Base-by-base conservation (phyloP, 768 basidiomycete species). In the Boletus tomentosulus region DNA sequence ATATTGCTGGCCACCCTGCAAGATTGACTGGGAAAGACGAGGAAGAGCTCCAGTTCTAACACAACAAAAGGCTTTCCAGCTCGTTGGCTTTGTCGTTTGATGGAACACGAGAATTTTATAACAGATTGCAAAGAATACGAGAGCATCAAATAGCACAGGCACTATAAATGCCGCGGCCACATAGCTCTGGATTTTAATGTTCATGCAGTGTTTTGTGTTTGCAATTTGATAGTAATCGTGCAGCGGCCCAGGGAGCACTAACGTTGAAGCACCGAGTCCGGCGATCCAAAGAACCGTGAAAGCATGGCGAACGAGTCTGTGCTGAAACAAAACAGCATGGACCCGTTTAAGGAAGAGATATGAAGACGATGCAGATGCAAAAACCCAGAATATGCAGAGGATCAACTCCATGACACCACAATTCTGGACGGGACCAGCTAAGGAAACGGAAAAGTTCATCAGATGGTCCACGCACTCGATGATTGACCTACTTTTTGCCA, bases 1-100 rank as follows among this genome's bases (percentile, higher is more conserved):
- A 53, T 75, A 76, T 24, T 62, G 61, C 50, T 76, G 73, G 15
- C 75, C 74, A 27, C 71, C 71, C n/a, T 66, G 60, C 12, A 77
- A 51, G 6, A 76, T 22, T 11, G 67, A 67, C 42, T 53, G 60
- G 4, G 73, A 70, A 46, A 76, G 51, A 34, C 38, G 57, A 34
- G 73, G 73, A 22, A 76, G 63, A 11, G 66, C 47, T 4, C 63
- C 42, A 5, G 59, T 63, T 7, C n/a, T n/a, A n/a, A 4, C 10
- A 15, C 43, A 48, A 16, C 66, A 57, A 51, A 68, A 65, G 2
- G 55, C 25, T 51, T 49, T 62, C 48, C 68, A 54, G 28, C 30
- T 41, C 35, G 31, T 53, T 2, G 56, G 31, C n/a, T 50, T 58
- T 9, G 39, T 38, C 11, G 59, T 55, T 3, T 45, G 47, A 50